Base-by-base conservation (phyloP, 78 protist species). In the Cavenderia fasciculata region DNA sequence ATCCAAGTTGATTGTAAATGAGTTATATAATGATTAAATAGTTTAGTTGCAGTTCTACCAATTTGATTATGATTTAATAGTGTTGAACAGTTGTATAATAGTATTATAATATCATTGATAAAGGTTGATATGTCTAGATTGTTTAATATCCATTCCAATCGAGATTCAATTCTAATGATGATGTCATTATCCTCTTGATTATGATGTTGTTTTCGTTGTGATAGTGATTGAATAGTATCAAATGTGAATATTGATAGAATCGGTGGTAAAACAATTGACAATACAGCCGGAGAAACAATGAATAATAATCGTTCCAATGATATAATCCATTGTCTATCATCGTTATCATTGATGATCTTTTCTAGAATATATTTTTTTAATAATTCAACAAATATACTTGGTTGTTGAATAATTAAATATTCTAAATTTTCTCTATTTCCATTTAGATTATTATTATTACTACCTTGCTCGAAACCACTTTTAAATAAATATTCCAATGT, bases 351-450 rank as follows among this genome's bases (percentile, higher is more conserved):
- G n/a, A n/a, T n/a, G n/a, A n/a, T n/a, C n/a, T n/a, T n/a, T n/a
- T n/a, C n/a, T n/a, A n/a, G n/a, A n/a, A n/a, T n/a, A 46, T 10
- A 25, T 62, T n/a, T 19, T 44, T 44, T 36, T 33, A 63, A 33
- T 76, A 73, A 8, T 21, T 18, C 34, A 73, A 40, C 62, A 76
- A 33, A 31, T 43, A 76, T 47, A 62, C 73, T n/a, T 62, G 34
- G 29, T 34, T 44, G 27, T 62, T 62, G 14, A 76, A 46, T 31
- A 34, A 41, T n/a, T 71, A 21, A 18, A 46, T 51, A 33, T 38
- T 61, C 25, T 71, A 29, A 27, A 10, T 31, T 4, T 29, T 10
- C 0, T 4, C 38, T 7, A 49, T 31, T 66, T 1, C 12, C 51
- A 44, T 51, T 51, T 18, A 0, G 27, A 6, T 10, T 18, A 7